Conservation (phyloP, 2,329 filamentous ascomycete species). For the Hymenoscyphus fructigenus region DNA sequence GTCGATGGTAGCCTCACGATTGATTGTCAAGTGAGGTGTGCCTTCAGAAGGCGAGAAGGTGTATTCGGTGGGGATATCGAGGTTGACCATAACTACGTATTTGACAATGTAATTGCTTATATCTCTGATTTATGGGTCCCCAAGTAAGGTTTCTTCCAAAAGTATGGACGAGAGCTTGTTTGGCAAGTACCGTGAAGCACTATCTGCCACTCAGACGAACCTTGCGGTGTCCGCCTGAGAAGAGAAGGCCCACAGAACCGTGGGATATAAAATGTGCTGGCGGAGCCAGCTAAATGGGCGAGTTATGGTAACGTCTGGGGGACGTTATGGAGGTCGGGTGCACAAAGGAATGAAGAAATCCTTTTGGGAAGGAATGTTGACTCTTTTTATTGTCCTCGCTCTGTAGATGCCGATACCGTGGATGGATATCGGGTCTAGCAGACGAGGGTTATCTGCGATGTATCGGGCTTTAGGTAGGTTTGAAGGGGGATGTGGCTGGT, state of each 20-base stretch:
- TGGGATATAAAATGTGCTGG: slow-evolving; percentile 68
- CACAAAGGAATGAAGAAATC: slow-evolving; percentile 79
- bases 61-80: slow-evolving; percentile 76
- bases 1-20: slow-evolving; percentile 88
- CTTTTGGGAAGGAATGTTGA: slow-evolving; percentile 86
- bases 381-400: slow-evolving; percentile 59
- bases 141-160: neutral
- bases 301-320: slow-evolving; percentile 59
- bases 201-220: slow-evolving; percentile 98
- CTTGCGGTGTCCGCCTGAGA: slow-evolving; percentile 88
- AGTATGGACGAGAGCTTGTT: slow-evolving; percentile 17
- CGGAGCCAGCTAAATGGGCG: slow-evolving; percentile 76
- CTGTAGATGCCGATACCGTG: slow-evolving; percentile 82
- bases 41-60: slow-evolving; percentile 79
- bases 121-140: slow-evolving; percentile 1
- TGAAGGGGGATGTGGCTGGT: slow-evolving; percentile 47
- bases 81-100: slow-evolving; percentile 74
- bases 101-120: neutral
- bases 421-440: slow-evolving; percentile 81
- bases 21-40: slow-evolving; percentile 92
- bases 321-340: slow-evolving; percentile 90
- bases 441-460: slow-evolving; percentile 65
- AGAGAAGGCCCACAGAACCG: slow-evolving; percentile 92
- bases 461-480: slow-evolving; percentile 32
- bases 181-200: slow-evolving; percentile 75